Evolutionary conservation across 192 early-diverging fungal genomes (phyloP).

Genomic region (Umbelopsis ramanniana): DNA sequence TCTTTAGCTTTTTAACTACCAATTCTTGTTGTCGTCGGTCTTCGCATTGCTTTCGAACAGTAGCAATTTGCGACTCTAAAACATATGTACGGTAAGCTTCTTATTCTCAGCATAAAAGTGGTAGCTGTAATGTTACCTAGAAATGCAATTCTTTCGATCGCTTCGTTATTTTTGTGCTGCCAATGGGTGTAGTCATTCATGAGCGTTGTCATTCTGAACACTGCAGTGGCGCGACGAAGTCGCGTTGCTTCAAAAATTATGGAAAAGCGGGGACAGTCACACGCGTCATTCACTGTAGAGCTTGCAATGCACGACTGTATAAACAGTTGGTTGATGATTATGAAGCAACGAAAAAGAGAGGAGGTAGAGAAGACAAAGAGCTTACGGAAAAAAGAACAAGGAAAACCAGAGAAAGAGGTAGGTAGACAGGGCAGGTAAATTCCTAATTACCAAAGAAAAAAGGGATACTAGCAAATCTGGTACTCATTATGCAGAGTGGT

Average conservation of each 20-base stretch:
- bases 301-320: neutral
- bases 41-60: neutral
- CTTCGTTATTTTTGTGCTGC: conserved; percentile 13
- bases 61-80: neutral
- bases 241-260: neutral
- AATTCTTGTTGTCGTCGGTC: neutral
- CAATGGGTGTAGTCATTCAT: neutral
- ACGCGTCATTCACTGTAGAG: neutral
- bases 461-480: neutral
- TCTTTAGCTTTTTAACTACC: neutral
- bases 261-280: neutral
- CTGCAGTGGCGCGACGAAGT: neutral
- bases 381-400: neutral
- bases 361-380: neutral
- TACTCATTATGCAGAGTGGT: neutral
- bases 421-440: neutral
- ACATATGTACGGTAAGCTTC: no score
- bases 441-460: neutral
- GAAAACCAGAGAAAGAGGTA: neutral
- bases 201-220: neutral
- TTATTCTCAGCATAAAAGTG: no score
- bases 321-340: neutral
- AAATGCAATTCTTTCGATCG: neutral
- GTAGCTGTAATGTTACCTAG: neutral
- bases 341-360: neutral